Conservation (phyloP, 768 basidiomycete genomes). For the Xanthoconium stramineum region DNA sequence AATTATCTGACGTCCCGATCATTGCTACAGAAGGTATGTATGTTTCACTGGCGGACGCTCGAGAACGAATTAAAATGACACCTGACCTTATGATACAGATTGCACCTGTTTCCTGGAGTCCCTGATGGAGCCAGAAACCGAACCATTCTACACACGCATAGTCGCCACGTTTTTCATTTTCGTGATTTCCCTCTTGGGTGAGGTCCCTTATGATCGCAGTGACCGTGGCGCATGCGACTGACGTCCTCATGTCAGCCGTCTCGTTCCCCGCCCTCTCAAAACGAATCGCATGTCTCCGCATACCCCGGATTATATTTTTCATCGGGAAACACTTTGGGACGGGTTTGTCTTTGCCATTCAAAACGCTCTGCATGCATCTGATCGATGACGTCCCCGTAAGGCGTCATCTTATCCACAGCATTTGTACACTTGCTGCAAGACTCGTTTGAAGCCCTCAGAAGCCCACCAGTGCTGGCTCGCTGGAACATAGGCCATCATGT, state of each 20-base stretch:
- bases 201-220: conserved; percentile 17
- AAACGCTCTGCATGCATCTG: background rate
- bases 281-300: conserved; percentile 47
- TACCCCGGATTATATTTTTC: conserved; percentile 72
- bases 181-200: conserved; percentile 62
- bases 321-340: conserved; percentile 89
- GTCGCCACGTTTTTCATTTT: conserved; percentile 44
- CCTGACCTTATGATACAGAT: background rate
- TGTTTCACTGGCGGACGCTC: background rate
- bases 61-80: background rate
- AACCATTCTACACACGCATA: conserved; percentile 4
- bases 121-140: background rate
- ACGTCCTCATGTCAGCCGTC: conserved; percentile 43
- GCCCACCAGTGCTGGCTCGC: conserved; percentile 40
- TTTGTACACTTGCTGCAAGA: conserved; percentile 82
- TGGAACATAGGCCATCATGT: conserved; percentile 58
- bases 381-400: conserved; percentile 28
- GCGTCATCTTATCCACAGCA: conserved; percentile 79
- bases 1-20: background rate
- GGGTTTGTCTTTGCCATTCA: conserved; percentile 32
- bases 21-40: background rate
- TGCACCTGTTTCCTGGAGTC: background rate
- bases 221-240: background rate
- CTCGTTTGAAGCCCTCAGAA: conserved; percentile 59
- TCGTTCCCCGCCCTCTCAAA: conserved; percentile 70